Base-by-base conservation (phyloP, 768 basidiomycete genomes). In the Suillus paluster region DNA sequence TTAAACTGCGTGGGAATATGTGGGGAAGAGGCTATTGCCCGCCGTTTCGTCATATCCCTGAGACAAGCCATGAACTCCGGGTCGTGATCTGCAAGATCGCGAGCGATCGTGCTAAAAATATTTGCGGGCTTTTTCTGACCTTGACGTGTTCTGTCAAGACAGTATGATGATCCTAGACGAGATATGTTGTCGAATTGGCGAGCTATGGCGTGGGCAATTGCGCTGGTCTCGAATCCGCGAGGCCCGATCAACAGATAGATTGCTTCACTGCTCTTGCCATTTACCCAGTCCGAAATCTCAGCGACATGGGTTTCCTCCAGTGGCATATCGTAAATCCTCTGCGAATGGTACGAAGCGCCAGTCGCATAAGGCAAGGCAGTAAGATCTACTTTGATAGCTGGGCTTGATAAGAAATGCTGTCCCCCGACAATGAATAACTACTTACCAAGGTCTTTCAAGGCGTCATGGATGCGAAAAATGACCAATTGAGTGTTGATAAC, bases 91-190 rank as follows among this genome's bases (percentile, higher is more conserved):
- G 70, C 68, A 27, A 71, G 54, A 17, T 68, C 64, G 23, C 63
- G 61, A 15, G 70, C 67, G n/a, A 71, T 68, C 11, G 67, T 70
- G 44, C 57, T 59, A 62, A 66, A 66, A 3, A 69, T 21, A 49
- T 62, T 27, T 34, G 38, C 34, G 53, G 61, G 44, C 42, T 60
- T 48, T 33, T 39, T 8, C 50, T 34, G 45, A 14, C 36, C 38
- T 27, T 58, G 50, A 45, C 1, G 41, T 5, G 34, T 36, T 19
- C 44, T 61, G 34, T 60, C 56, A 39, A 70, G 58, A 45, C 64
- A 71, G 36, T 67, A 58, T 8, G 63, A 58, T n/a, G 69, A 63
- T 41, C 68, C 70, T 10, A 71, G 63, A 25, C 64, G 62, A 19
- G 49, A 45, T 25, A 63, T 33, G 12, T 53, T 36, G 23, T 63